phyloP scores from a whole-genome alignment of 2,329 filamentous ascomycete species.

The Madurella mycetomatis region DNA sequence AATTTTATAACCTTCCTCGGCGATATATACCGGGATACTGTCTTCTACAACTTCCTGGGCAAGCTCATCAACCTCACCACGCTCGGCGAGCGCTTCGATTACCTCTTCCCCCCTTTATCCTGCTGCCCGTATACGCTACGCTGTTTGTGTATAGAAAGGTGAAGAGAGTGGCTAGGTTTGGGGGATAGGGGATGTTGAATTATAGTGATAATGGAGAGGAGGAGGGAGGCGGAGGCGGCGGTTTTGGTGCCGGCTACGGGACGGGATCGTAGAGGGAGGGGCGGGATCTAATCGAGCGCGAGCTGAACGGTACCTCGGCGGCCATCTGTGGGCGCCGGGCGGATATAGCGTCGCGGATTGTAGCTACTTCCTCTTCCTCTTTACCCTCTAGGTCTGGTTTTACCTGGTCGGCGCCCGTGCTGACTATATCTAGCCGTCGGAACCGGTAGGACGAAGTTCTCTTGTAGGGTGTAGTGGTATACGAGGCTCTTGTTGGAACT shows the following conservation, averaged over 20 bases:
- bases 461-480: no score
- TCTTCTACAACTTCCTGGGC: slow-evolving; percentile 85
- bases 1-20: slow-evolving; percentile 94
- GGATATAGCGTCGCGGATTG: slow-evolving; percentile 17
- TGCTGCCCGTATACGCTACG: slow-evolving; percentile 79
- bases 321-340: slow-evolving; percentile 45
- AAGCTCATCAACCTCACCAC: slow-evolving; percentile 79
- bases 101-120: slow-evolving; percentile 82
- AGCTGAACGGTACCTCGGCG: slow-evolving; percentile 62
- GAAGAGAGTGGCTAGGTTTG: slow-evolving; percentile 73
- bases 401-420: slow-evolving; percentile 42
- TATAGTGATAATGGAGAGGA: slow-evolving; percentile 68
- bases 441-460: no score
- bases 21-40: slow-evolving; percentile 68
- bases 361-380: slow-evolving; percentile 32
- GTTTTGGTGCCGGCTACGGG: slow-evolving; percentile 54
- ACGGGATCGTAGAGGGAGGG: slow-evolving; percentile 89
- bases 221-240: slow-evolving; percentile 46
- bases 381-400: slow-evolving; percentile 22
- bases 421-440: slow-evolving; percentile 41
- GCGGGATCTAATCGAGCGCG: slow-evolving; percentile 81
- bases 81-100: slow-evolving; percentile 78
- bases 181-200: slow-evolving; percentile 66
- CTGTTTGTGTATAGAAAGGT: slow-evolving; percentile 87
- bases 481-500: no score